Percentiles rank a stretch among this genome's conserved stretches.
Conservation (phyloP, 1,139 yeast species). For the Wickerhamomyces sp. region DNA sequence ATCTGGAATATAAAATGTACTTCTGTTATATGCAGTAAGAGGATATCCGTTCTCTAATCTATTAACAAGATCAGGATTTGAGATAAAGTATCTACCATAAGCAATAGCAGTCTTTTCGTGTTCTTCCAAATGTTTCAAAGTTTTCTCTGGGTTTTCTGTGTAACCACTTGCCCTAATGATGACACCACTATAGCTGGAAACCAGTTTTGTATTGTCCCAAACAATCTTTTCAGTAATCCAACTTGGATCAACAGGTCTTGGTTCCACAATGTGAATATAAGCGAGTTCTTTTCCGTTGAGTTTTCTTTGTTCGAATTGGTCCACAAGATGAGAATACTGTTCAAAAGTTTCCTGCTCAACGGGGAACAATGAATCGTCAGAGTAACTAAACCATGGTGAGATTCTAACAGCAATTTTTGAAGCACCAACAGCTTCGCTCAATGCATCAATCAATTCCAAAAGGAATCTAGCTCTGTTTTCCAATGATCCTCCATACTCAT, state of each 20-base stretch:
- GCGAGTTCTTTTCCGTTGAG: conserved; percentile 40
- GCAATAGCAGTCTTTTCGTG: conserved; percentile 40
- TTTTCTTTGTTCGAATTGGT: conserved; percentile 34
- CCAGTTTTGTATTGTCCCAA: conserved; percentile 22
- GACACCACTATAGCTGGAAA: conserved; percentile 33
- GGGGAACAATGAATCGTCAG: conserved; percentile 4
- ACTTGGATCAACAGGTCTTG: conserved; percentile 25
- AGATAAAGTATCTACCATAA: conserved; percentile 42
- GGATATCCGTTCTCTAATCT: conserved; percentile 40
- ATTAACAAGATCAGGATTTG: conserved; percentile 51
- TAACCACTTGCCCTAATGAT: conserved; percentile 46
- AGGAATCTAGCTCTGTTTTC: conserved; percentile 63
- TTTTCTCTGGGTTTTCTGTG: conserved; percentile 24
- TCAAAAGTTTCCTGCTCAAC: conserved; percentile 26
- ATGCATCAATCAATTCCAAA: conserved; percentile 55
- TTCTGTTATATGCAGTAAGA: conserved; percentile 36
- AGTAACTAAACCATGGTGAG: conserved; percentile 24
- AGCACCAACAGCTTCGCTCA: conserved; percentile 31
- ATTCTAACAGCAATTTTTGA: conserved; percentile 44
- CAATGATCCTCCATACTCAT: conserved; percentile 60
- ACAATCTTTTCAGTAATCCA: background rate
- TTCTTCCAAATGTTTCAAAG: conserved; percentile 15
- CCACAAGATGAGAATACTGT: conserved; percentile 33
- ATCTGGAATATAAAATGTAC: conserved; percentile 31
- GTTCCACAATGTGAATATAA: conserved; percentile 51